Percentiles rank a stretch among this genome's conserved stretches.
These are phyloP conservation scores for Rhizoclosmatium globosum DNA, from an alignment of 192 early-diverging fungal genomes.

Conservation along the genomic window DNA sequence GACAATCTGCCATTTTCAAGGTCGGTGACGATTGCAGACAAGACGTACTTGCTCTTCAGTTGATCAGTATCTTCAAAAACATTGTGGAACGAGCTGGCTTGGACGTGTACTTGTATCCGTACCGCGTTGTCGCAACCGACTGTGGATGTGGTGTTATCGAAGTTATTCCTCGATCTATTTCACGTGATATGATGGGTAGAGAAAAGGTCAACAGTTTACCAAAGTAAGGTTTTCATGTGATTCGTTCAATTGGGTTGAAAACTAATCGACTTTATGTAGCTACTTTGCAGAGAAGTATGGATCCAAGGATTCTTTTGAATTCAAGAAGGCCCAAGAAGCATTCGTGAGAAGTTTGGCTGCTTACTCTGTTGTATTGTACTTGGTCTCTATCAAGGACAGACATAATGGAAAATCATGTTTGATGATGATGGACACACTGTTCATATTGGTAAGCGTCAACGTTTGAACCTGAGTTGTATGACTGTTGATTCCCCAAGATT, in stretches of 20 bases:
- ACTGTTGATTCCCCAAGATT: conserved; percentile 64
- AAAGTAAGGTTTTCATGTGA: conserved; percentile 59
- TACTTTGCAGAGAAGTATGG: conserved; percentile 96
- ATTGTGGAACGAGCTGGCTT: conserved; percentile 90
- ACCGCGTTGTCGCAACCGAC: conserved; percentile 95
- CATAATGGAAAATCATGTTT: conserved; percentile 99
- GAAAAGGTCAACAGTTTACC: conserved; percentile 98
- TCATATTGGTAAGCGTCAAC: conserved; percentile 80
- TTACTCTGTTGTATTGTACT: conserved; percentile 92
- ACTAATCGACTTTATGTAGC: conserved; percentile 23
- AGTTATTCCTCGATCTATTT: conserved; percentile 96
- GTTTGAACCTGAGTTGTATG: neutral
- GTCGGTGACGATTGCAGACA: conserved; percentile 99
- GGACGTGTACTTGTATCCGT: conserved; percentile 96
- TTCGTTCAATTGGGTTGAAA: neutral
- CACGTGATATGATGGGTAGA: conserved; percentile 96
- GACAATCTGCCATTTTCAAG: conserved; percentile 97
- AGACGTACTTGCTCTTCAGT: conserved; percentile 96
- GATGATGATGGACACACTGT: conserved; percentile 95
- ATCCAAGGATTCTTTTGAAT: conserved; percentile 85
- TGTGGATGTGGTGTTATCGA: conserved; percentile 99
- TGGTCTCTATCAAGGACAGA: conserved; percentile 98
- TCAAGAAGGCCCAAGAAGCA: conserved; percentile 88
- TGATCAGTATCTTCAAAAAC: conserved; percentile 97
- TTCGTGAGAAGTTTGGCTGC: conserved; percentile 96